Evolutionary conservation across 2,329 filamentous ascomycete genomes (phyloP).

Genomic region (Diplodia scrobiculata): DNA sequence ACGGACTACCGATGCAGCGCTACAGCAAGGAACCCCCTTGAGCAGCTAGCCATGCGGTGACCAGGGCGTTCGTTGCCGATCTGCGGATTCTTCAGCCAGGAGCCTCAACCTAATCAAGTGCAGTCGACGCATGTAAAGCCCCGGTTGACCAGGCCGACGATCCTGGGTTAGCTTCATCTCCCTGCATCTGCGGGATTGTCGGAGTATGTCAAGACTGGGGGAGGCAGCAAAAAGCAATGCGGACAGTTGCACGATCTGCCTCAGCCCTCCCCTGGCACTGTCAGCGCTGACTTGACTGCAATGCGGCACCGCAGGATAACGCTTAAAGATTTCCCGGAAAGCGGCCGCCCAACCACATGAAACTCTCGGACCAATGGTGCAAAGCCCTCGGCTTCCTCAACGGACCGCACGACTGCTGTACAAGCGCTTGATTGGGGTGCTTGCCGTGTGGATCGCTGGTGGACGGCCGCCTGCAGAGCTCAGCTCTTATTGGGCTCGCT

Average conservation of each 20-base stretch:
- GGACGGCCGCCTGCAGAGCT: slow-evolving; percentile 10
- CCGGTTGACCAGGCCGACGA: neutral
- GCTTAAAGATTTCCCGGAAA: slow-evolving; percentile 11
- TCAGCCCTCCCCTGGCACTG: slow-evolving; percentile 8
- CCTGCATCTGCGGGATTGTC: neutral
- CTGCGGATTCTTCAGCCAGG: neutral
- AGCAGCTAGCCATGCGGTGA: slow-evolving; percentile 4
- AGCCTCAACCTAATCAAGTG: neutral
- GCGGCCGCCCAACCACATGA: slow-evolving; percentile 8
- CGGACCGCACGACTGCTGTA: slow-evolving; percentile 6
- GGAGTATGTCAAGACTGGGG: neutral
- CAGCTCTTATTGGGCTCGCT: slow-evolving; percentile 24
- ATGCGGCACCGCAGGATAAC: slow-evolving; percentile 17
- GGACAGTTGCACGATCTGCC: slow-evolving; percentile 7
- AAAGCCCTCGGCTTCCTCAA: slow-evolving; percentile 8
- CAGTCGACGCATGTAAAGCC: neutral
- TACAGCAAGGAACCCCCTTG: slow-evolving; percentile 1
- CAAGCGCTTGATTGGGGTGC: slow-evolving; percentile 22
- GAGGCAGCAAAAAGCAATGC: slow-evolving; percentile 7
- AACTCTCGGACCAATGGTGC: slow-evolving; percentile 18
- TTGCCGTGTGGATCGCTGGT: slow-evolving; percentile 12
- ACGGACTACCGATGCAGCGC: slow-evolving; percentile 10
- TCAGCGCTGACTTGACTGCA: slow-evolving; percentile 25
- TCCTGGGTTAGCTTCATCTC: neutral
- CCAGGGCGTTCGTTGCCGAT: neutral